Evolutionary conservation across 352 stramenopile genomes (phyloP).

Genomic region (Phytophthora kernoviae): DNA sequence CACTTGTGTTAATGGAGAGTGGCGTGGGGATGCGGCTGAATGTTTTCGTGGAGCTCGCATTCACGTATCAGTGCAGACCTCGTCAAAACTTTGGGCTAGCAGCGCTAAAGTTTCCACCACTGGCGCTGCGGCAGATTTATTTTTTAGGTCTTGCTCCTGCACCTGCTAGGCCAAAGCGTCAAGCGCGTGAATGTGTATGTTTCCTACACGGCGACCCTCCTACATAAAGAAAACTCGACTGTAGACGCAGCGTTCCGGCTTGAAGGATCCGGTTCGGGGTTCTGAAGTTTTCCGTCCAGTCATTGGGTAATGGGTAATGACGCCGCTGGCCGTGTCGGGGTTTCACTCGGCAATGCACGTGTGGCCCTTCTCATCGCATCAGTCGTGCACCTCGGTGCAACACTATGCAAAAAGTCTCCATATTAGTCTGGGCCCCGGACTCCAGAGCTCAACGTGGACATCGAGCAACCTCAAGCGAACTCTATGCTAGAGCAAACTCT

Average conservation of each 20-base stretch:
- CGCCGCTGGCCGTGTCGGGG: too few species aligned
- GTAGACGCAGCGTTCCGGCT: background rate
- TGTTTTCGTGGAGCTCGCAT: background rate
- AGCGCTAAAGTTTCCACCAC: too few species aligned
- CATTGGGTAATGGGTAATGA: background rate
- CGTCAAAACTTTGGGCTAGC: background rate
- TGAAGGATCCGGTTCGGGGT: background rate
- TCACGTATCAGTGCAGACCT: background rate
- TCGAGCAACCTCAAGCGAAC: too few species aligned
- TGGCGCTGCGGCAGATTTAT: too few species aligned
- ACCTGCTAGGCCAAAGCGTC: background rate
- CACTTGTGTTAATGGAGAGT: background rate
- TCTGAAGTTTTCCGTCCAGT: background rate
- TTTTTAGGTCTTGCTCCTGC: too few species aligned
- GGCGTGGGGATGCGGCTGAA: background rate
- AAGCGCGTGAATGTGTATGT: background rate
- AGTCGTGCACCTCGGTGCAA: background rate
- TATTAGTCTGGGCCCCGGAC: too few species aligned
- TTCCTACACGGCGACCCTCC: background rate
- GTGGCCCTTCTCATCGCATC: slow-evolving; percentile 2
- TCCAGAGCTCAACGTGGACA: too few species aligned
- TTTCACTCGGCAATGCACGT: too few species aligned
- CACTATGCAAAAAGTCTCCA: too few species aligned
- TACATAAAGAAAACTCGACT: background rate
- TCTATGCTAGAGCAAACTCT: too few species aligned